These are phyloP conservation scores for Colletotrichum chrysophilum DNA, from an alignment of 2,329 filamentous ascomycete species.

Conservation along the genomic window DNA sequence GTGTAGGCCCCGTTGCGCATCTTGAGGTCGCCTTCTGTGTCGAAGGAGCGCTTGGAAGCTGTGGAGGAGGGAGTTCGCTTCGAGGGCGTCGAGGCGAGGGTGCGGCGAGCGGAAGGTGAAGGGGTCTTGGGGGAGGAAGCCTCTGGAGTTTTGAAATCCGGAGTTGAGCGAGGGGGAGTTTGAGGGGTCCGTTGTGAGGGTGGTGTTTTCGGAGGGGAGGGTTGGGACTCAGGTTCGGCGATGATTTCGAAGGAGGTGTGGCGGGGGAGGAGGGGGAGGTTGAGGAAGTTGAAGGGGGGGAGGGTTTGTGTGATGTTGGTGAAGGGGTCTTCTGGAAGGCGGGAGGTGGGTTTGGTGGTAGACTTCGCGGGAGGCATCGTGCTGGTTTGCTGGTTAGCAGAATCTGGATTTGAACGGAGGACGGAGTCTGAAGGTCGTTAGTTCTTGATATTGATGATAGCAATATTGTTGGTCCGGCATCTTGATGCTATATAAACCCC, in stretches of 20 bases:
- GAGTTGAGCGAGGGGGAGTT: not conserved
- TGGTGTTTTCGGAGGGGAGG: not conserved
- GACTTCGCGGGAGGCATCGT: not conserved
- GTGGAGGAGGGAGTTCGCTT: not conserved
- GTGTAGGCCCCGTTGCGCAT: not conserved
- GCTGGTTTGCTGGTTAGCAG: not conserved
- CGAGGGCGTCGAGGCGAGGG: too few relatives aligned
- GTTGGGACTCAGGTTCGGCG: not conserved
- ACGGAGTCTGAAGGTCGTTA: too few relatives aligned
- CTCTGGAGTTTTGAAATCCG: not conserved
- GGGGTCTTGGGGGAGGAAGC: not conserved
- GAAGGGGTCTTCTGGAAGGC: not conserved
- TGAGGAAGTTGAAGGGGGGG: not conserved
- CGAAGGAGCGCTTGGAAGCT: not conserved
- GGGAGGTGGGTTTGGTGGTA: not conserved
- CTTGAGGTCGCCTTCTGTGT: constrained; percentile 1
- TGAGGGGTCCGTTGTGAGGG: not conserved
- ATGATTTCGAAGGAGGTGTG: not conserved
- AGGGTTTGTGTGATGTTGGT: not conserved
- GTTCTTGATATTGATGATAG: not conserved
- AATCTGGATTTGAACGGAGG: not conserved
- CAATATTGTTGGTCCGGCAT: not conserved
- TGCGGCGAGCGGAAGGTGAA: not conserved
- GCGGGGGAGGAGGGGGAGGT: not conserved
- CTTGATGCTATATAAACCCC: not conserved